Conservation (phyloP, 2,329 filamentous ascomycete species). For the Penicillium janthinellum region DNA sequence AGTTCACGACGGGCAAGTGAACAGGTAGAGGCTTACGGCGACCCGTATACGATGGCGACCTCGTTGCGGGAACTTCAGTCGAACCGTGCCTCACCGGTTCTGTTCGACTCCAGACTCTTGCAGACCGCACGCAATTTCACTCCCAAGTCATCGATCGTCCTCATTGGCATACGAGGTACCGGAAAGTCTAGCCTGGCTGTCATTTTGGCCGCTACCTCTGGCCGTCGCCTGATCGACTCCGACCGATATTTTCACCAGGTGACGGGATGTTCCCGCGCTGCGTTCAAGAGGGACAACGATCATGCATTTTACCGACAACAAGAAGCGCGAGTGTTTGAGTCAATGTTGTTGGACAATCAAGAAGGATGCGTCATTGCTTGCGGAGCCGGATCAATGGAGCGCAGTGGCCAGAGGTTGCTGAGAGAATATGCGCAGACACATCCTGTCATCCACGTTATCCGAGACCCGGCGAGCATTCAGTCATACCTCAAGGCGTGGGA, state of each 20-base stretch:
- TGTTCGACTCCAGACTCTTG: constrained; percentile 28
- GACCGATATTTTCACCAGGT: constrained; percentile 68
- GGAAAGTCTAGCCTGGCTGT: constrained; percentile 76
- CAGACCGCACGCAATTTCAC: constrained; percentile 49
- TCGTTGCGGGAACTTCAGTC: constrained; percentile 33
- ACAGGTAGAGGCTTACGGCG: constrained; percentile 21
- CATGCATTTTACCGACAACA: constrained; percentile 63
- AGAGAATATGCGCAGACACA: constrained; percentile 64
- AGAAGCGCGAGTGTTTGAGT: constrained; percentile 64
- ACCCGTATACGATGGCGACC: constrained; percentile 19
- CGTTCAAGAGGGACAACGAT: constrained; percentile 66
- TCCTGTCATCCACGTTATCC: constrained; percentile 70
- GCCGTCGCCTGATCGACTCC: constrained; percentile 68
- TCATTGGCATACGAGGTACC: constrained; percentile 72
- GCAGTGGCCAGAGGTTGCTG: constrained; percentile 61
- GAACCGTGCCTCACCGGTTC: constrained; percentile 31
- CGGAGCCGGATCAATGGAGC: constrained; percentile 68
- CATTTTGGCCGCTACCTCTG: constrained; percentile 71
- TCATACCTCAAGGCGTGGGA: constrained; percentile 62
- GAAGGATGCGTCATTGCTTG: constrained; percentile 70
- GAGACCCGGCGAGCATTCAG: constrained; percentile 67
- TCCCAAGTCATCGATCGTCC: constrained; percentile 68
- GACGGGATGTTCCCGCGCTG: constrained; percentile 62
- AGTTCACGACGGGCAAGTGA: constrained; percentile 22
- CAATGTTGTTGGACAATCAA: constrained; percentile 60